Conservation (phyloP, 2,329 filamentous ascomycete species). For the Sporothrix globosa region DNA sequence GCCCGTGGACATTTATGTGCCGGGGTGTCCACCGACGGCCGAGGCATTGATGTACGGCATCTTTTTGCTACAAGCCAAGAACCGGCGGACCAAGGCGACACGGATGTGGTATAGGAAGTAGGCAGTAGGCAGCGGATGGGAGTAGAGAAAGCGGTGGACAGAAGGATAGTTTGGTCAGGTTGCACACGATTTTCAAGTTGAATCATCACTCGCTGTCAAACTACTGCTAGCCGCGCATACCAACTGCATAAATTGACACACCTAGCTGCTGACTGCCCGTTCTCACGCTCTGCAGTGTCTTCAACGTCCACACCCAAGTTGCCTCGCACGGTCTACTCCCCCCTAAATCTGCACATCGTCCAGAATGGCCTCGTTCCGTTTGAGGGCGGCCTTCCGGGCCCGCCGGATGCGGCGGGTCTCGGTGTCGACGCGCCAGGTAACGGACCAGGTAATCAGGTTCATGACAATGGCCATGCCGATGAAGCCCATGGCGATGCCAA, state of each 20-base stretch:
- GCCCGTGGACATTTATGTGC: conserved; percentile 70
- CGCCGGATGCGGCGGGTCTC: conserved; percentile 51
- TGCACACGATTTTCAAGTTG: conserved; percentile 42
- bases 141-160: no score
- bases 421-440: conserved; percentile 49
- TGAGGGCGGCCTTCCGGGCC: conserved; percentile 48
- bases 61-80: conserved; percentile 71
- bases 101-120: conserved; percentile 59
- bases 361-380: conserved; percentile 48
- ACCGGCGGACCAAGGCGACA: conserved; percentile 55
- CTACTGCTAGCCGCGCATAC: no score
- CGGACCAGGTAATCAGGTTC: conserved; percentile 51
- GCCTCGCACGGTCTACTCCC: no score
- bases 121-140: background rate
- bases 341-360: conserved; percentile 46
- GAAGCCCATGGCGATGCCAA: conserved; percentile 50
- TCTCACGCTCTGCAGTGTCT: no score
- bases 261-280: no score
- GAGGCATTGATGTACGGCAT: conserved; percentile 59
- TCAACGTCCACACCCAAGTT: no score
- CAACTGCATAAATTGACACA: no score
- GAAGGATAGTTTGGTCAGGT: background rate
- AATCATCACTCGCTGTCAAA: no score
- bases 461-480: conserved; percentile 49
- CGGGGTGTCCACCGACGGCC: conserved; percentile 60